Percentiles rank a stretch among this genome's conserved stretches.
These are phyloP conservation scores for Pyronema domesticum DNA, from an alignment of 495 filamentous ascomycete genomes.

Conservation along the genomic window DNA sequence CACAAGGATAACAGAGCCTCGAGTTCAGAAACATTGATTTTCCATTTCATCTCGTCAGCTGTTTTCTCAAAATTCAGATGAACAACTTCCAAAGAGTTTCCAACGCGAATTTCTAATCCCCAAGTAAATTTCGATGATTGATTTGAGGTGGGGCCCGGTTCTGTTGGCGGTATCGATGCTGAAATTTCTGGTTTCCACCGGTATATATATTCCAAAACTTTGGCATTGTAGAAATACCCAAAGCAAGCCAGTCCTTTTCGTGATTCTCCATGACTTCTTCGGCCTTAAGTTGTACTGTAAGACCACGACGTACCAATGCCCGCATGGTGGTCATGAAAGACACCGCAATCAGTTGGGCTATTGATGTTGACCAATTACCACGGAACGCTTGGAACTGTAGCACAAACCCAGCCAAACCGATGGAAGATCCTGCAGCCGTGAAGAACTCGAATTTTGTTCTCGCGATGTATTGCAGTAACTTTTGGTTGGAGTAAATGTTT, in stretches of 20 bases:
- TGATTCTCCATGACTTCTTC: too few relatives aligned
- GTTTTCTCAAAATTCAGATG: too few relatives aligned
- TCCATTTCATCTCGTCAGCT: neutral
- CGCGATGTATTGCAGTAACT: neutral
- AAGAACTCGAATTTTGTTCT: neutral
- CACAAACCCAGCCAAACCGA: constrained; percentile 17
- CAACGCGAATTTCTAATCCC: too few relatives aligned
- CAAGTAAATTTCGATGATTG: too few relatives aligned
- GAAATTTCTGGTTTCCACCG: too few relatives aligned
- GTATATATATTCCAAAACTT: too few relatives aligned
- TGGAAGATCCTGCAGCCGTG: constrained; percentile 1
- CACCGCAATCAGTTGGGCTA: constrained; percentile 15
- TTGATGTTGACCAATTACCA: constrained; percentile 18
- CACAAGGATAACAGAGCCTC: constrained; percentile 7
- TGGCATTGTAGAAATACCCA: too few relatives aligned
- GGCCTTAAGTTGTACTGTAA: neutral
- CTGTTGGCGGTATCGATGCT: too few relatives aligned
- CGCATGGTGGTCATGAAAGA: constrained; percentile 8
- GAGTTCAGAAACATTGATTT: neutral
- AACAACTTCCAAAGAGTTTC: too few relatives aligned
- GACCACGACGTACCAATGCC: constrained; percentile 10
- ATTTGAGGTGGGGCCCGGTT: too few relatives aligned
- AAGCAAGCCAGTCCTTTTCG: too few relatives aligned
- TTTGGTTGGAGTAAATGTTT: neutral
- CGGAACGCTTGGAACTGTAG: constrained; percentile 23